Conservation (phyloP, 1,284 basidiomycete species). For the Fomes fomentarius region DNA sequence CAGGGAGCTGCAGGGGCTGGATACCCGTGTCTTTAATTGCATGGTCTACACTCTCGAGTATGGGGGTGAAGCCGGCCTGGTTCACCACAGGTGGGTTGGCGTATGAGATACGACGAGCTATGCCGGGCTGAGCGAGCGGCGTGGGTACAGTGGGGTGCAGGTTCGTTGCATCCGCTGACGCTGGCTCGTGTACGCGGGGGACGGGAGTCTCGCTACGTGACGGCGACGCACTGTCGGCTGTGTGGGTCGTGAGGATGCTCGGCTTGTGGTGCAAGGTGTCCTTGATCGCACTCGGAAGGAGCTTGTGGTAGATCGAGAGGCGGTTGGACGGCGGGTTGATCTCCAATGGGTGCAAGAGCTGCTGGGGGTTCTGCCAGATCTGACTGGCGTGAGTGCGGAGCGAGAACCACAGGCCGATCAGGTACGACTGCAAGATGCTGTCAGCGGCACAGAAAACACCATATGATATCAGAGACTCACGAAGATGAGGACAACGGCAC, state of each 20-base stretch:
- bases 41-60: conserved; percentile 78
- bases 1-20: conserved; percentile 60
- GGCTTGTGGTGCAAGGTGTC: conserved; percentile 45
- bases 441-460: conserved; percentile 8
- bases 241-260: conserved; percentile 41
- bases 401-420: conserved; percentile 98
- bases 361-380: conserved; percentile 99
- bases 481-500: conserved; percentile 86
- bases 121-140: conserved; percentile 24
- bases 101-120: conserved; percentile 53
- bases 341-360: conserved; percentile 74
- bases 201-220: conserved; percentile 47
- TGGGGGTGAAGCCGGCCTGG: conserved; percentile 54
- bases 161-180: conserved; percentile 20
- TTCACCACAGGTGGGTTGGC: conserved; percentile 44
- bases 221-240: conserved; percentile 31
- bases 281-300: conserved; percentile 43
- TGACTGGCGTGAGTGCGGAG: conserved; percentile 97
- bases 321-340: conserved; percentile 55
- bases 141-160: conserved; percentile 10
- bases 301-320: conserved; percentile 74
- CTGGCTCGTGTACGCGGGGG: conserved; percentile 31
- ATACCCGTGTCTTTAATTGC: conserved; percentile 69
- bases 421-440: conserved; percentile 74
- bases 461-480: conserved; percentile 54